A percentile compares a stretch with the other conserved stretches of the same genome.
Conservation (phyloP, 2,329 filamentous ascomycete genomes). For the Chaetomium globosum region DNA sequence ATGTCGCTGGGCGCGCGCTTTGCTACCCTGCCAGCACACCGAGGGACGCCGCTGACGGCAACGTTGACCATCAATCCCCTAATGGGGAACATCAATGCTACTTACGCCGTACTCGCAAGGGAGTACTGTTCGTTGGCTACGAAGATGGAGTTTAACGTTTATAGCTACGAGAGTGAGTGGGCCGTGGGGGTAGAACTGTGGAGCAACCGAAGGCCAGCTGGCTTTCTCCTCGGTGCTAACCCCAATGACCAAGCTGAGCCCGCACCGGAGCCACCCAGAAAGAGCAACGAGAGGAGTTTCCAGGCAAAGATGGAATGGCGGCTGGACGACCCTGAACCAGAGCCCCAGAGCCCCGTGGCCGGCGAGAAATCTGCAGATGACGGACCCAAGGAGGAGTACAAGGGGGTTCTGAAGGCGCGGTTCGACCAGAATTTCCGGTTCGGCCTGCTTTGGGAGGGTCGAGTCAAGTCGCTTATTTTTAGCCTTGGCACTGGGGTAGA, state of each 20-base stretch:
- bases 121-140: slow-evolving; percentile 82
- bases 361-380: slow-evolving; percentile 16
- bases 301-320: slow-evolving; percentile 56
- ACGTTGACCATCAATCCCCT: slow-evolving; percentile 91
- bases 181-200: slow-evolving; percentile 91
- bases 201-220: slow-evolving; percentile 62
- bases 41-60: slow-evolving; percentile 88
- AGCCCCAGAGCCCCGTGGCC: slow-evolving; percentile 15
- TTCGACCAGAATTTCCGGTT: slow-evolving; percentile 87
- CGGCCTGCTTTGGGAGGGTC: slow-evolving; percentile 87
- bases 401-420: slow-evolving; percentile 85
- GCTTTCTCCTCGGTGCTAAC: slow-evolving; percentile 43
- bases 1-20: slow-evolving; percentile 88
- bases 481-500: slow-evolving; percentile 87
- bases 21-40: slow-evolving; percentile 77
- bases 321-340: slow-evolving; percentile 45
- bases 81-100: slow-evolving; percentile 90
- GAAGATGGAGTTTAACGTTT: slow-evolving; percentile 94
- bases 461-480: slow-evolving; percentile 89
- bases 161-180: slow-evolving; percentile 95
- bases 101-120: slow-evolving; percentile 87
- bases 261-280: slow-evolving; percentile 30
- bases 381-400: slow-evolving; percentile 60
- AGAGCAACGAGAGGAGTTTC: slow-evolving; percentile 48
- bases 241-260: slow-evolving; percentile 34